Evolutionary conservation across 768 basidiomycete species (phyloP).

Genomic region (Kwoniella sp.): DNA sequence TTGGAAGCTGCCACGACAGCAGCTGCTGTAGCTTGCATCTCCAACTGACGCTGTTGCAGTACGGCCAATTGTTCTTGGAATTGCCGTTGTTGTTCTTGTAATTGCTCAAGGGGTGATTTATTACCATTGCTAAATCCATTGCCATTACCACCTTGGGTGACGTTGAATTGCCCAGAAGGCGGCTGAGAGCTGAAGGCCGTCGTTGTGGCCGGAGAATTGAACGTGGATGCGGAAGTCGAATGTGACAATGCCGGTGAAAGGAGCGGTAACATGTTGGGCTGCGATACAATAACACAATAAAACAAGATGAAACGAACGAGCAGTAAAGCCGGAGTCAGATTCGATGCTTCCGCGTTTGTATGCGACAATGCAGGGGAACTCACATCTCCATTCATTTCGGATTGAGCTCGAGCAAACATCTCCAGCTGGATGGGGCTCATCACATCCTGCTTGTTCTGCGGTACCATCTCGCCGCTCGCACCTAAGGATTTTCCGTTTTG

Average conservation of each 20-base stretch:
- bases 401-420: constrained; percentile 32
- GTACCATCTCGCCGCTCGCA: constrained; percentile 40
- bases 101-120: constrained; percentile 38
- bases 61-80: constrained; percentile 46
- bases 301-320: too few relatives aligned
- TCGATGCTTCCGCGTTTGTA: background rate
- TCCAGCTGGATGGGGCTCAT: constrained; percentile 52
- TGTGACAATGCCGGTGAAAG: constrained; percentile 57
- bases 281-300: too few relatives aligned
- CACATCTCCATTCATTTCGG: constrained; percentile 45
- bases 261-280: constrained; percentile 56
- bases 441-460: constrained; percentile 40
- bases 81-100: constrained; percentile 52
- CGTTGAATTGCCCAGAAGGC: constrained; percentile 1
- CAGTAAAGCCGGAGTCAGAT: background rate
- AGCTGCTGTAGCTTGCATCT: constrained; percentile 51
- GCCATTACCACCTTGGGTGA: constrained; percentile 3
- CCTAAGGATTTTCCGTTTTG: too few relatives aligned
- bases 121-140: background rate
- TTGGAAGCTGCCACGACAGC: constrained; percentile 56
- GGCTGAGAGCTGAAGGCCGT: constrained; percentile 19
- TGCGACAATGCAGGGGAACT: constrained; percentile 21
- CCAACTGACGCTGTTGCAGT: constrained; percentile 44
- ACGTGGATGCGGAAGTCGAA: constrained; percentile 37
- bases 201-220: constrained; percentile 31